Conservation (phyloP, 495 filamentous ascomycete species). For the Penicillium cosmopolitanum region DNA sequence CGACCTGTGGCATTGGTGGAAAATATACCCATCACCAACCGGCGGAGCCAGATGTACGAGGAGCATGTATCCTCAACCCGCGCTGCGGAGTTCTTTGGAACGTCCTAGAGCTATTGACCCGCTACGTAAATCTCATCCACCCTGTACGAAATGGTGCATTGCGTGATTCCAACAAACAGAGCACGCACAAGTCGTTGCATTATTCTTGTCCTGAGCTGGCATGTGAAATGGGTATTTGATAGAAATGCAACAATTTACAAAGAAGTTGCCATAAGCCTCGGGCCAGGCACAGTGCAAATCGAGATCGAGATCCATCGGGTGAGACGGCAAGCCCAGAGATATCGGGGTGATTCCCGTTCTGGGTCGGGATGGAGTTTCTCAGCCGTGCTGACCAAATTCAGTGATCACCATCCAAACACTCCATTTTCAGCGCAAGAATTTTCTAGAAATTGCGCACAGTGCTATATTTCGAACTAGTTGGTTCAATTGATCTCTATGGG, state of each 20-base stretch:
- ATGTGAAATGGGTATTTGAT: not conserved
- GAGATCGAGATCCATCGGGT: not conserved
- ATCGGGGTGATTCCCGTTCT: not conserved
- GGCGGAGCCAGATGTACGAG: not conserved
- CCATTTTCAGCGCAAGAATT: not conserved
- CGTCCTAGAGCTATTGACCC: too few species aligned
- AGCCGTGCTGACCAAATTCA: constrained; percentile 1
- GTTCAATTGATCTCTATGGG: not conserved
- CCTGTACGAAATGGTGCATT: too few species aligned
- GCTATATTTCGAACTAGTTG: not conserved
- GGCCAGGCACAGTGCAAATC: not conserved
- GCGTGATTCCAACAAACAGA: too few species aligned
- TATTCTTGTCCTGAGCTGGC: not conserved
- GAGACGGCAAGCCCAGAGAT: not conserved
- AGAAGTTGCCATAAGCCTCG: not conserved
- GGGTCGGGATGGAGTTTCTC: not conserved
- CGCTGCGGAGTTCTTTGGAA: too few species aligned
- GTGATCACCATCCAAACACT: not conserved
- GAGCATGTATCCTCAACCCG: too few species aligned
- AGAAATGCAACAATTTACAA: not conserved
- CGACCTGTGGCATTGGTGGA: not conserved
- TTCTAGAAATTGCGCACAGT: not conserved
- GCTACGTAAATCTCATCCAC: too few species aligned
- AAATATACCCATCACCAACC: not conserved
- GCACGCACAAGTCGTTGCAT: not conserved